These are phyloP conservation scores for Cucumis cinereus DNA, from an alignment of 306 rosid genomes.

Conservation along the genomic window DNA sequence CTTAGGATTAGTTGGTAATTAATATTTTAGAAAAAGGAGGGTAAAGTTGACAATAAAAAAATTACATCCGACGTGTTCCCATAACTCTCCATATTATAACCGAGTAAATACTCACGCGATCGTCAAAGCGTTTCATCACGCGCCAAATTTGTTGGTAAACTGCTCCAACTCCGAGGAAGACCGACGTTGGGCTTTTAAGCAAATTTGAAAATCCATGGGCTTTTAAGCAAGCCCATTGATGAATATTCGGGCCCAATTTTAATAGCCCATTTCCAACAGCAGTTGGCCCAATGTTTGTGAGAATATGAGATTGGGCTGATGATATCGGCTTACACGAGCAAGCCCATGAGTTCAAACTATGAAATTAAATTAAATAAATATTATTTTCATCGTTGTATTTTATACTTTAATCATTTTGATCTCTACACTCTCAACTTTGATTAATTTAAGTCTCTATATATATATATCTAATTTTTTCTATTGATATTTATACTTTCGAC, in stretches of 20 bases:
- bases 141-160: background rate
- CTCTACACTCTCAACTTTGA: too few species aligned
- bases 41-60: background rate
- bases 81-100: background rate
- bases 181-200: background rate
- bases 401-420: too few species aligned
- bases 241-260: background rate
- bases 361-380: too few species aligned
- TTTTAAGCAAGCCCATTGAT: background rate
- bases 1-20: too few species aligned
- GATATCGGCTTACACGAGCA: background rate
- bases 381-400: too few species aligned
- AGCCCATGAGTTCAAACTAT: background rate
- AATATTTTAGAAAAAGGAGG: background rate
- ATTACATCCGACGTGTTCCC: background rate
- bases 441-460: too few species aligned
- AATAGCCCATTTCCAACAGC: background rate
- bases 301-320: background rate
- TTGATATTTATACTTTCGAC: too few species aligned
- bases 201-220: background rate
- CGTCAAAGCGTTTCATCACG: background rate
- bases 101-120: background rate
- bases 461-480: too few species aligned
- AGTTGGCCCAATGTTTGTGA: background rate
- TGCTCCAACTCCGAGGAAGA: background rate